phyloP scores from a whole-genome alignment of 2,329 filamentous ascomycete species.

The Rhynchosporium secalis region DNA sequence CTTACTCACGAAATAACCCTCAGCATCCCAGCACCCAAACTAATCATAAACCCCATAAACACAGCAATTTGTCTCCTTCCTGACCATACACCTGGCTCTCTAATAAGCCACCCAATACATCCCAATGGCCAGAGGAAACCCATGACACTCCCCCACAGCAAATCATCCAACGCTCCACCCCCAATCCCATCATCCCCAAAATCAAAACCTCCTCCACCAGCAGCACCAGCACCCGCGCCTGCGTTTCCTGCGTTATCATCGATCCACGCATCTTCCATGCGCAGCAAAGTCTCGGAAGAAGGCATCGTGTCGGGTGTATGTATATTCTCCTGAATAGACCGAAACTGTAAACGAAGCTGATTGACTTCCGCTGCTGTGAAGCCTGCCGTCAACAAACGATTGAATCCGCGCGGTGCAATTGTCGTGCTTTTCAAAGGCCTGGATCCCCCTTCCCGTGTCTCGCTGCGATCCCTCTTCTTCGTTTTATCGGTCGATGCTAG shows the following conservation, averaged over 20 bases:
- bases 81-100: conserved; percentile 86
- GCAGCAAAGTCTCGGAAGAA: conserved; percentile 69
- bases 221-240: conserved; percentile 41
- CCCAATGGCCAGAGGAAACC: conserved; percentile 96
- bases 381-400: conserved; percentile 76
- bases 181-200: conserved; percentile 42
- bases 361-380: conserved; percentile 84
- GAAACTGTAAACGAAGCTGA: conserved; percentile 83
- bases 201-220: conserved; percentile 41
- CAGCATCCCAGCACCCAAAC: conserved; percentile 73
- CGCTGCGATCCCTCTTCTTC: conserved; percentile 21
- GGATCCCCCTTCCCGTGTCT: conserved; percentile 20
- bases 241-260: conserved; percentile 59
- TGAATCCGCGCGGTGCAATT: conserved; percentile 75
- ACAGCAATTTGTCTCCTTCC: conserved; percentile 84
- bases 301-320: conserved; percentile 91
- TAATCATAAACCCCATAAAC: conserved; percentile 78
- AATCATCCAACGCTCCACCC: conserved; percentile 67
- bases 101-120: conserved; percentile 78
- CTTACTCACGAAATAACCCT: conserved; percentile 36
- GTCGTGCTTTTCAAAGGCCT: conserved; percentile 41
- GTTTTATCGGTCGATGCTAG: conserved; percentile 26
- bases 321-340: conserved; percentile 76
- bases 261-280: conserved; percentile 88
- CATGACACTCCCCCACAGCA: conserved; percentile 84